A percentile compares a stretch with the other conserved stretches of the same genome.
Conservation (phyloP, 768 basidiomycete genomes). For the Daedaleopsis sinensis region DNA sequence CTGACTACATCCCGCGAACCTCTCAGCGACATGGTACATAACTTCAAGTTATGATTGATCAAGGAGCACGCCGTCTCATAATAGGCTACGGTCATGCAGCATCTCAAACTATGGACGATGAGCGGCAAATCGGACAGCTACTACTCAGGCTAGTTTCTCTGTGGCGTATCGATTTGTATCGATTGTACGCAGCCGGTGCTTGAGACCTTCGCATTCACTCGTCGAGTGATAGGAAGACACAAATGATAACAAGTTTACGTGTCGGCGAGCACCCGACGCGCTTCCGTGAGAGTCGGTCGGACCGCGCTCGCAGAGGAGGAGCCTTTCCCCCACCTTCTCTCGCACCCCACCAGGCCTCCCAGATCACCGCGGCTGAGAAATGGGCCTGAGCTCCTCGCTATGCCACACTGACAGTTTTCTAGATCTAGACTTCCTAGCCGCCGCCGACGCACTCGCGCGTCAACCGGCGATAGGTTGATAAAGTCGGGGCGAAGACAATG, state of each 20-base stretch:
- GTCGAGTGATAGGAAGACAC: conserved; percentile 9
- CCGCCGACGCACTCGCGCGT: no score
- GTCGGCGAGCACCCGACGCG: conserved; percentile 4
- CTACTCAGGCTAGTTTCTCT: background rate
- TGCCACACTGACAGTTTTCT: background rate
- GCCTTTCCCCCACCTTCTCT: background rate
- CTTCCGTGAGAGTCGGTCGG: conserved; percentile 10
- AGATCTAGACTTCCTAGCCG: background rate
- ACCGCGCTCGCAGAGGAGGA: background rate
- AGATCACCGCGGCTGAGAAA: conserved; percentile 6
- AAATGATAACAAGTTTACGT: conserved; percentile 22
- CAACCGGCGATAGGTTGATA: background rate
- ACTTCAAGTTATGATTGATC: no score
- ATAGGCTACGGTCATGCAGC: background rate
- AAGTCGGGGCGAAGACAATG: conserved; percentile 3
- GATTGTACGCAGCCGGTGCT: conserved; percentile 1
- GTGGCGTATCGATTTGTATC: conserved; percentile 11
- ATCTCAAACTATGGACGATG: background rate
- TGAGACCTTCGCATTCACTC: background rate
- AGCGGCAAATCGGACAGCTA: conserved; percentile 5
- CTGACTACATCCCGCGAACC: background rate
- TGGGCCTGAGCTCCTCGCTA: background rate
- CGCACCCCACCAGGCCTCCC: background rate
- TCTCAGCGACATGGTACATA: background rate
- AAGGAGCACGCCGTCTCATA: background rate